Base-by-base conservation (phyloP, 495 filamentous ascomycete genomes). In the Tricharina praecox region DNA sequence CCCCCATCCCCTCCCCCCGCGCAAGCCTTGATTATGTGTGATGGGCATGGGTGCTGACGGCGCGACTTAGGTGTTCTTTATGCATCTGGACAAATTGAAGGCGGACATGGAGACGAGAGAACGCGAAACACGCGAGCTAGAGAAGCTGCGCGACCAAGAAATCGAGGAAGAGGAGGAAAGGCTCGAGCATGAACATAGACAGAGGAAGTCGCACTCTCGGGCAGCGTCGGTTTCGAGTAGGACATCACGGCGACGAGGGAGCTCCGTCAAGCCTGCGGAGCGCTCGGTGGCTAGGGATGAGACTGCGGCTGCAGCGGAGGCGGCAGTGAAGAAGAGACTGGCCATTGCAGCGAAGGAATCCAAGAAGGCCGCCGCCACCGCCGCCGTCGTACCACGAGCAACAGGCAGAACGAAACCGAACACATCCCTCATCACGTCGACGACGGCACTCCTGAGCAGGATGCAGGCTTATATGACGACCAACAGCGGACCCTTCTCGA, bases 401-500 rank as follows among this genome's bases (percentile, higher is more conserved):
- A 24, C 48, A n/a, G 38, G 48, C 23, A 21, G 42, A 2, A 51
- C 20, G 35, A 51, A 66, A 11, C 69, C 75, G 38, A 70, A 76
- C 43, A 69, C 85, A 40, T 70, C 73, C 0, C 63, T 68, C 26
- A 74, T 73, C 13, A 68, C 88, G 40, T 74, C 71, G 16, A 74
- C 71, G 2, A 88, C 85, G 53, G 85, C 88, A 0, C 67, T 84
- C 63, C 64, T 79, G 18, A 58, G 45, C 13, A 51, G 56, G 13
- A 46, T 61, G n/a, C 58, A 61, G 39, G 44, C 38, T 9, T 51
- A 56, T 16, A 52, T 61, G 53, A 38, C 48, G n/a, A 56, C 53
- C 1, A 34, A 50, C 3, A 21, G 44, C 4, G 58, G 57, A 21
- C 49, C 53, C 9, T 56, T 56, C 32, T 43, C 53, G 15, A 63